Evolutionary conservation across 768 basidiomycete genomes (phyloP).

Genomic region (Trametes villosa): DNA sequence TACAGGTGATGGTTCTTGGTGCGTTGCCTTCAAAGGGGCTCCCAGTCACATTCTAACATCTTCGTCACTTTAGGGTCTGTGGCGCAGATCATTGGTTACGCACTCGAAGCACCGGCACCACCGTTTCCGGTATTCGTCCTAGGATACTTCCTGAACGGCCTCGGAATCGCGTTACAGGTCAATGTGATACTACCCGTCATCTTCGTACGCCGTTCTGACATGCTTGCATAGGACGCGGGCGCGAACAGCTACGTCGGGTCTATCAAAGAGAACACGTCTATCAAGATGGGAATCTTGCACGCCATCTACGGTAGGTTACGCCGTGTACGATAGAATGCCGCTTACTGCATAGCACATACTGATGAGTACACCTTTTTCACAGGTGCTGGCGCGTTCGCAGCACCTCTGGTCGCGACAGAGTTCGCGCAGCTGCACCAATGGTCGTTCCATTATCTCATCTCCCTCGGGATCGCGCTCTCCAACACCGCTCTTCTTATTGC

Average conservation of each 20-base stretch:
- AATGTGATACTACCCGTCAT: background rate
- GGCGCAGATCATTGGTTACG: constrained; percentile 56
- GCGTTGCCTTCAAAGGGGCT: background rate
- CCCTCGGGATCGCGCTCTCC: constrained; percentile 64
- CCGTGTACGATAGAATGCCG: background rate
- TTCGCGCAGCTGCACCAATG: constrained; percentile 68
- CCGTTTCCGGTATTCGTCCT: constrained; percentile 69
- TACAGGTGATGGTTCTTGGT: constrained; percentile 46
- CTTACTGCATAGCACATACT: background rate
- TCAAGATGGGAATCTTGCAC: constrained; percentile 73
- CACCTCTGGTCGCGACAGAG: constrained; percentile 83
- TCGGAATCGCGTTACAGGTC: constrained; percentile 54
- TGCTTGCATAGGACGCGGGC: constrained; percentile 61
- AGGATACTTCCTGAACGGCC: constrained; percentile 50
- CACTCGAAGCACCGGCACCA: constrained; percentile 56
- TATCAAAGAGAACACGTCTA: constrained; percentile 55
- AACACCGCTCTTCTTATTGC: constrained; percentile 55
- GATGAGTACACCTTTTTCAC: background rate
- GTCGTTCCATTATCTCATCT: constrained; percentile 80
- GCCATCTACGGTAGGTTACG: constrained; percentile 57
- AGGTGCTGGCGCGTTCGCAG: constrained; percentile 68
- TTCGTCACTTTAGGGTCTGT: constrained; percentile 45
- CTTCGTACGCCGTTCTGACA: background rate
- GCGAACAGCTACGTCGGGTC: constrained; percentile 71
- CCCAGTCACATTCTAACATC: background rate